Evolutionary conservation across 805 yeast genomes (phyloP), one percentile per base, ranked within the genome.

Genomic region (Ogataea parapolymorpha): DNA sequence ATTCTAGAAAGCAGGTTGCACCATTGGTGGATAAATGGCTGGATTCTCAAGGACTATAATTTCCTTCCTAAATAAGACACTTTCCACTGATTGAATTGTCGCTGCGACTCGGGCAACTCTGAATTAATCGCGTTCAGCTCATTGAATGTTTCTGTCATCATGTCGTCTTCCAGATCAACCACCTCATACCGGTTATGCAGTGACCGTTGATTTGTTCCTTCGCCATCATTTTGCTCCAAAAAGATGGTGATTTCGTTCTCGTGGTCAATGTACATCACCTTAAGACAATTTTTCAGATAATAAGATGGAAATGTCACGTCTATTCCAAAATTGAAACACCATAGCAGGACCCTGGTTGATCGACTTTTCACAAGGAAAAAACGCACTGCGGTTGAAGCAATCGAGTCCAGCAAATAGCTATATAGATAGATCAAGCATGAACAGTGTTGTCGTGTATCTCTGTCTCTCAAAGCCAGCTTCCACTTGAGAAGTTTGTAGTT

Each of bases 1-100:
- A 91, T 1, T 84, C 93, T 26, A 73, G 97, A 53, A 90, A 90
- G 58, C 95, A 85, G 58, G 86, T 89, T 10, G 95, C 86, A 4
- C 97, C 97, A 1, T 56, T 68, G 11, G 40, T 75, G 25, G 50
- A 54, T 24, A 30, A 42, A 10, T 54, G 35, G 35, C 28, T 40
- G 9, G 18, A 31, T 18, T 30, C 40, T 9, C 23, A 11, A 9
- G 15, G 38, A 49, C 28, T 27, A 32, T 13, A 29, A 9, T 14
- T 18, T 14, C 9, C 20, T 23, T 9, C 42, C 53, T 27, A 64
- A 33, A 45, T 57, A 62, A 22, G 61, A 49, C 14, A 56, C 46
- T 5, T 49, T 55, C 68, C 68, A 65, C n/a, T 48, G 49, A 14
- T 55, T 51, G 39, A 59, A 50, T 3, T 16, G 32, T 15, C 41